A percentile compares a stretch with the other conserved stretches of the same genome.
These are phyloP conservation scores for Coffea canephora DNA, from an alignment of 257 asterid genomes.

Conservation along the genomic window DNA sequence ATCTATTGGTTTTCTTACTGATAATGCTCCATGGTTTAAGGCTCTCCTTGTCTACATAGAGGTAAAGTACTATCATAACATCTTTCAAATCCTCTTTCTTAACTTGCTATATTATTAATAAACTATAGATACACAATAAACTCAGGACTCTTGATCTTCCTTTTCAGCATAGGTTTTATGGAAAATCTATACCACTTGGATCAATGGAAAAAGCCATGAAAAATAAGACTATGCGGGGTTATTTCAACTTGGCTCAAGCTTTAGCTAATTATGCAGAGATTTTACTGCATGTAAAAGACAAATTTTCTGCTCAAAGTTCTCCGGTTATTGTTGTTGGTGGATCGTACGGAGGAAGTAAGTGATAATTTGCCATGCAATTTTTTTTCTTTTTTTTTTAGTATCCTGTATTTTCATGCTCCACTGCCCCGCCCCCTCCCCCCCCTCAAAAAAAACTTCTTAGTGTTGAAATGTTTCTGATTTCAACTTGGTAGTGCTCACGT, in stretches of 20 bases:
- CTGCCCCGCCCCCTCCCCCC: no score
- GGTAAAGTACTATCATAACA: conserved; percentile 32
- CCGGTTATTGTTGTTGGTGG: conserved; percentile 74
- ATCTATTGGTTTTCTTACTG: conserved; percentile 39
- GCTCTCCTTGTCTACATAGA: conserved; percentile 67
- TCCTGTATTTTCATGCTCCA: no score
- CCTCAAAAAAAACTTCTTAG: background rate
- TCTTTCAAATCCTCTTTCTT: background rate
- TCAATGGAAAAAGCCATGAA: conserved; percentile 40
- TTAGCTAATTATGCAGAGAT: conserved; percentile 76
- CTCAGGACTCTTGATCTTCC: no score
- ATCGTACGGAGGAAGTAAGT: conserved; percentile 82
- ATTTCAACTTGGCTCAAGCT: conserved; percentile 82
- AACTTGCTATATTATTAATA: no score
- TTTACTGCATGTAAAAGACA: conserved; percentile 44
- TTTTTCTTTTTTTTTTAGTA: background rate
- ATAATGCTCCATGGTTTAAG: conserved; percentile 61
- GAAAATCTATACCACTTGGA: conserved; percentile 62
- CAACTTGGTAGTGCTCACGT: conserved; percentile 54
- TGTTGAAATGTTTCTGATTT: background rate
- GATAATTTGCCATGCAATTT: background rate
- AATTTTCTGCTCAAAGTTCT: conserved; percentile 46
- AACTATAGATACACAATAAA: background rate
- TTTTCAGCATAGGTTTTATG: conserved; percentile 70
- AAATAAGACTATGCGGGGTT: conserved; percentile 49